Evolutionary conservation across 139 green algal genomes (phyloP).

Genomic region (Chlamydomonas sp.): DNA sequence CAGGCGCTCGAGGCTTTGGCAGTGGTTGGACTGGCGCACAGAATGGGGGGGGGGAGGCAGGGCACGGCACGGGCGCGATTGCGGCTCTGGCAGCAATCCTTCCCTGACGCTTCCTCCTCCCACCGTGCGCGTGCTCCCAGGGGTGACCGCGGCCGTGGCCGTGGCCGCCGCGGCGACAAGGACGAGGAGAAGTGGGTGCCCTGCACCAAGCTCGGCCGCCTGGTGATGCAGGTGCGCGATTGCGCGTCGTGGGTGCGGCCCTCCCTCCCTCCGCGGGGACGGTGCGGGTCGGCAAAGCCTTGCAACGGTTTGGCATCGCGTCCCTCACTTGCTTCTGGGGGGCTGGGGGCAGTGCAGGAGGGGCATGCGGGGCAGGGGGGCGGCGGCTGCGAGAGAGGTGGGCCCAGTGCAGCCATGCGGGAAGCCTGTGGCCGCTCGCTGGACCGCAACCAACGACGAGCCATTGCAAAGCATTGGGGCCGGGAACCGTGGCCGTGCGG

Average conservation of each 20-base stretch:
- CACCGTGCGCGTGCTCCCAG: too few species aligned
- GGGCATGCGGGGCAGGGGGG: too few species aligned
- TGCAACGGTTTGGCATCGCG: neutral
- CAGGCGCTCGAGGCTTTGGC: too few species aligned
- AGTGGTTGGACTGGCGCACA: constrained; percentile 20
- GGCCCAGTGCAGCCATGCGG: too few species aligned
- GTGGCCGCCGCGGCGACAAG: constrained; percentile 65
- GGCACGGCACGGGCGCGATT: neutral
- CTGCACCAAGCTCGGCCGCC: constrained; percentile 95
- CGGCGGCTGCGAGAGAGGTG: too few species aligned
- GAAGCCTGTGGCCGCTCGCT: too few species aligned
- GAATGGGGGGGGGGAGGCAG: neutral
- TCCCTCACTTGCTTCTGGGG: neutral
- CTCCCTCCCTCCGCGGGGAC: neutral
- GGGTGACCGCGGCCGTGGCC: constrained; percentile 4
- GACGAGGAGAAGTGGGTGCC: constrained; percentile 97
- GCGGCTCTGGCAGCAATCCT: neutral
- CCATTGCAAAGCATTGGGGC: neutral
- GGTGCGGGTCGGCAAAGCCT: too few species aligned
- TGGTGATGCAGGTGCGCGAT: constrained; percentile 82
- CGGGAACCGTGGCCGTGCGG: neutral
- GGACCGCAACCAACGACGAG: too few species aligned
- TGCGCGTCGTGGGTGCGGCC: neutral
- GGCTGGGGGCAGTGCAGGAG: too few species aligned
- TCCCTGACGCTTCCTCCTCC: neutral